Base-by-base conservation (phyloP, 495 filamentous ascomycete species). In the Podospora fimiseda region DNA sequence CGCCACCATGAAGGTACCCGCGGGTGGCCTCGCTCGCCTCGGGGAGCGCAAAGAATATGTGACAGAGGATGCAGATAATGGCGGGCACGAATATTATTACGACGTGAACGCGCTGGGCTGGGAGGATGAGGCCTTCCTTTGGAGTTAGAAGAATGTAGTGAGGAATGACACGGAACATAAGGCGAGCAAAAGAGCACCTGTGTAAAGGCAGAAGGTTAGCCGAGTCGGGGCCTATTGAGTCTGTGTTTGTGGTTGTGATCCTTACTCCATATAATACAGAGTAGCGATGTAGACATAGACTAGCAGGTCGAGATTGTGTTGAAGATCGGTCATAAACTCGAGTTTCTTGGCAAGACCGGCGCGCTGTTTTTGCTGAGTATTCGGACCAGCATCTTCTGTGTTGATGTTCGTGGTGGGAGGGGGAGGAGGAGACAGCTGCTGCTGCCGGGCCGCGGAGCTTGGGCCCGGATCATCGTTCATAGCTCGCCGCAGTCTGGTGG, bases 221-320 rank as follows among this genome's bases (percentile, higher is more conserved):
- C 2, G n/a, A 22, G 33, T 16, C 37, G 8, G 40, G 16, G 20
- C 27, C 6, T 11, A 11, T 11, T 33, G 5, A n/a, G 9, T n/a
- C 18, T 30, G 15, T n/a, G 36, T 33, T 18, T 13, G 27, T 21
- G 5, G 21, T 33, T 16, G 36, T 47, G 24, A 30, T n/a, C 14
- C 86, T 59, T 72, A 95, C 90, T 96, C 90, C 80, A 94, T 85
- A 67, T 93, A 94, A 71, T 96, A 96, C 52, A 95, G 59, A 38
- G 84, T 79, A 37, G 86, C 87, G 27, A 94, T 73, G 72, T 95
- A 80, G 53, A 83, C 83, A 63, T 89, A 90, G 24, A 90, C 80
- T n/a, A 90, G 52, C 58, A 85, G 84, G 68, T 96, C 90, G 43
- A 95, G 72, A 61, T 81, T 84, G 52, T 80, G 77, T 59, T 88